Percentiles rank a stretch among this genome's conserved stretches.
These are phyloP conservation scores for Hibiscus tridactylites DNA, from an alignment of 345 rosid genomes.

Conservation along the genomic window DNA sequence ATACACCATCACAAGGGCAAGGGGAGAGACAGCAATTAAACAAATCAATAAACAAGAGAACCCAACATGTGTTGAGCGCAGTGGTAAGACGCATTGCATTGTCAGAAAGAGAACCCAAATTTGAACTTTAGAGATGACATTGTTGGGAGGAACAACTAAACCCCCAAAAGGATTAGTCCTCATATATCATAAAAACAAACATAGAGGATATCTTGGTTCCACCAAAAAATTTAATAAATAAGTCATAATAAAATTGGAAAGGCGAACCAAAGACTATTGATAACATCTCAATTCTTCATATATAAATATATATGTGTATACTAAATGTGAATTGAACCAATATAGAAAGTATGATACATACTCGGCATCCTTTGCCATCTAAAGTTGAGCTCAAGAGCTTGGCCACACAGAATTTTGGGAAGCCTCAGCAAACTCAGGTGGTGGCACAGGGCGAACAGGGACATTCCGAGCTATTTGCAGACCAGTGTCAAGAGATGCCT, in stretches of 20 bases:
- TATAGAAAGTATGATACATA: not conserved
- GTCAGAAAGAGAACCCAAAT: too few relatives aligned
- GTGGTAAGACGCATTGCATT: too few relatives aligned
- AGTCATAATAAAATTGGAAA: not conserved
- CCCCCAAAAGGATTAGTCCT: too few relatives aligned
- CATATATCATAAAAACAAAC: too few relatives aligned
- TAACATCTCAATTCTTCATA: slow-evolving; percentile 8
- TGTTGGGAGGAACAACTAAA: too few relatives aligned
- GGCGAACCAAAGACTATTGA: not conserved
- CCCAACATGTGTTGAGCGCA: too few relatives aligned
- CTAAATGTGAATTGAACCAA: not conserved
- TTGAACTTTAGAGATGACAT: too few relatives aligned
- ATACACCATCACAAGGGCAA: too few relatives aligned
- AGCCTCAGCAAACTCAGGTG: too few relatives aligned
- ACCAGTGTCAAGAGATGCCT: slow-evolving; percentile 14
- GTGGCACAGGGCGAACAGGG: not conserved
- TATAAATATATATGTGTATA: not conserved
- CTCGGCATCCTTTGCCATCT: slow-evolving; percentile 2
- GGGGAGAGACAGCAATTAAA: not conserved
- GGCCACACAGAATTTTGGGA: too few relatives aligned
- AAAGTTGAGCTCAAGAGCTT: not conserved
- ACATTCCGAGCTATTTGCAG: slow-evolving; percentile 13
- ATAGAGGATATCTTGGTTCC: too few relatives aligned
- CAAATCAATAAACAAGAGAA: not conserved
- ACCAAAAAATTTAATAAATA: too few relatives aligned